A percentile compares a stretch with the other conserved stretches of the same genome.
phyloP scores from a whole-genome alignment of 805 yeast genomes.

The Schwanniomyces vanrijiae region DNA sequence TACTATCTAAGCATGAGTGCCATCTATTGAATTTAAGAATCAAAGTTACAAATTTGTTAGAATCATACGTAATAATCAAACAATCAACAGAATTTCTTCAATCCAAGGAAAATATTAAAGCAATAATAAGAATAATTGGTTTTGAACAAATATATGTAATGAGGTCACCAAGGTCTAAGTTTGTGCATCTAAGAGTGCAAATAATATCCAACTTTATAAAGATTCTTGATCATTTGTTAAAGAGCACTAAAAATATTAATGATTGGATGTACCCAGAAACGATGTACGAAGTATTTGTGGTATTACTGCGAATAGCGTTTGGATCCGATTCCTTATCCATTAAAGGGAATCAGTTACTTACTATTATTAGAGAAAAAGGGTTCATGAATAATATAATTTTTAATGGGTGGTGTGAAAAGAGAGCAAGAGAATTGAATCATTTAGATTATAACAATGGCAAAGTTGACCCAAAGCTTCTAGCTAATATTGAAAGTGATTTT shows the following conservation, averaged over 20 bases:
- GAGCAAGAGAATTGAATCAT: slow-evolving; percentile 40
- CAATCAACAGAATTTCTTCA: slow-evolving; percentile 25
- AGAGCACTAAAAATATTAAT: slow-evolving; percentile 29
- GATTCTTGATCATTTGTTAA: slow-evolving; percentile 38
- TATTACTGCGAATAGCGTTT: slow-evolving; percentile 54
- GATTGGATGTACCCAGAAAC: slow-evolving; percentile 40
- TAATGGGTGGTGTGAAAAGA: slow-evolving; percentile 44
- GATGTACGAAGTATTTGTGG: slow-evolving; percentile 47
- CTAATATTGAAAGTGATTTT: slow-evolving; percentile 40
- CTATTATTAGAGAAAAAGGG: slow-evolving; percentile 31
- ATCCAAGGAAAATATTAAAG: slow-evolving; percentile 38
- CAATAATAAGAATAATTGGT: slow-evolving; percentile 44
- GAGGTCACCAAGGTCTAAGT: slow-evolving; percentile 44
- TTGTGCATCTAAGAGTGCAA: slow-evolving; percentile 34
- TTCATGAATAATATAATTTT: slow-evolving; percentile 33
- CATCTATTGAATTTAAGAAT: slow-evolving; percentile 45
- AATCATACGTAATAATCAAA: slow-evolving; percentile 37
- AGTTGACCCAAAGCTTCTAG: slow-evolving; percentile 18
- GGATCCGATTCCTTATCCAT: slow-evolving; percentile 42
- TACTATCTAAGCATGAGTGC: slow-evolving; percentile 38
- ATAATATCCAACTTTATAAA: slow-evolving; percentile 42
- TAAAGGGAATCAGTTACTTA: slow-evolving; percentile 38
- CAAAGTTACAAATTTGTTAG: slow-evolving; percentile 49
- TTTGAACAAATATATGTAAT: slow-evolving; percentile 48
- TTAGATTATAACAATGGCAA: slow-evolving; percentile 11